Base-by-base conservation (phyloP, 768 basidiomycete species). In the Boletus rex-veris region DNA sequence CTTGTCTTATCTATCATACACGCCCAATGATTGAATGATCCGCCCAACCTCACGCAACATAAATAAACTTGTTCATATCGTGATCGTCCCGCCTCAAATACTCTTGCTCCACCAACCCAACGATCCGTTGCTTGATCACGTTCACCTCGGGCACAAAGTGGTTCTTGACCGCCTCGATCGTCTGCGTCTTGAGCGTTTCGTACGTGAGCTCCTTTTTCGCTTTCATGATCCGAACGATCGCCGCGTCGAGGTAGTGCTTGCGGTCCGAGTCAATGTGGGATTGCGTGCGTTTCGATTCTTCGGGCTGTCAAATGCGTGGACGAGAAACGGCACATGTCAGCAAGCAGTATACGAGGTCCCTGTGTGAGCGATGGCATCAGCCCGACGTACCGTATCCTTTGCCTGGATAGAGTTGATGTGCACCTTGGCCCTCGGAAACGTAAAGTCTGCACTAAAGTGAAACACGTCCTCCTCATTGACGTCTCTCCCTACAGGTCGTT, bases 181-280 rank as follows among this genome's bases (percentile, higher is more conserved):
- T 90, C 58, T 85, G 85, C 46, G 83, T 81, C 71, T 91, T 87
- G 63, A 98, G 78, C 59, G 87, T 79, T 61, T 89, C 84, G 62
- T 92, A 84, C 24, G 74, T 76, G 71, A 96, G 75, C 71, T 89
- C 88, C 74, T 96, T 98, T 62, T 83, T 82, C 3, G 84, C 85
- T 69, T 98, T 98, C 93, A 98, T 95, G 64, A 96, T 84, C 7
- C 97, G 86, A 33, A 99, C 96, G 62, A 99, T 95, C 19, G 95
- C 95, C 1, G 94, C 94, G 60, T 98, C 93, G 14, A 98, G 77
- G 53, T 86, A 85, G 62, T 86, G 81, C 55, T 86, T 85, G 55
- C 96, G 83, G 70, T 98, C 94, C 35, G 85, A 83, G 59, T 95
- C 90, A 37, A 99, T 92, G 43, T 87, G 80, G 2, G 78, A 80